Conservation (phyloP, 306 rosid species). For the Corylus avellana region DNA sequence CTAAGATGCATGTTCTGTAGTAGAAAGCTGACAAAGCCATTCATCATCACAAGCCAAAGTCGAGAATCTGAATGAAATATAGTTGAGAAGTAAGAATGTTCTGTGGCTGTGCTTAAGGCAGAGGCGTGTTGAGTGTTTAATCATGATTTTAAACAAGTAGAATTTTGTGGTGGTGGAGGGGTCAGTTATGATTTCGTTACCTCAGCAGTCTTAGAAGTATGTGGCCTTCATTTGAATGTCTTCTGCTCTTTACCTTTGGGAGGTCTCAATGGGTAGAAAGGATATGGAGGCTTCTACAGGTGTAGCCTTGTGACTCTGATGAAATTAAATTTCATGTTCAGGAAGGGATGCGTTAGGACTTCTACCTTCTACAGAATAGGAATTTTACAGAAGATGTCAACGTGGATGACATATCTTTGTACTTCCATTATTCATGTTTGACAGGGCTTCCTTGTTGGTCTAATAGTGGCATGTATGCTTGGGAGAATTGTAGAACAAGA, state of each 20-base stretch:
- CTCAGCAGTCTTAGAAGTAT: background rate
- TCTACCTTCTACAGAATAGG: background rate
- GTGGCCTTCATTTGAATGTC: background rate
- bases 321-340: background rate
- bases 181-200: background rate
- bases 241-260: background rate
- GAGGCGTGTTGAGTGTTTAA: background rate
- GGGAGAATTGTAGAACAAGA: background rate
- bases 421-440: background rate
- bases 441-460: background rate
- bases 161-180: background rate
- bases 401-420: background rate
- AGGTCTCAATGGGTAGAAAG: background rate
- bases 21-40: background rate
- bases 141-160: background rate
- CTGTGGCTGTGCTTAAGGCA: background rate
- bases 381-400: background rate
- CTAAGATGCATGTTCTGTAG: background rate
- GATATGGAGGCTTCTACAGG: background rate
- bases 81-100: background rate
- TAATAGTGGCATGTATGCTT: background rate
- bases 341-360: background rate
- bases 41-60: background rate
- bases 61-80: background rate
- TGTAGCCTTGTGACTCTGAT: background rate